Base-by-base conservation (phyloP, 805 yeast genomes). In the Wickerhamiella musiphila region DNA sequence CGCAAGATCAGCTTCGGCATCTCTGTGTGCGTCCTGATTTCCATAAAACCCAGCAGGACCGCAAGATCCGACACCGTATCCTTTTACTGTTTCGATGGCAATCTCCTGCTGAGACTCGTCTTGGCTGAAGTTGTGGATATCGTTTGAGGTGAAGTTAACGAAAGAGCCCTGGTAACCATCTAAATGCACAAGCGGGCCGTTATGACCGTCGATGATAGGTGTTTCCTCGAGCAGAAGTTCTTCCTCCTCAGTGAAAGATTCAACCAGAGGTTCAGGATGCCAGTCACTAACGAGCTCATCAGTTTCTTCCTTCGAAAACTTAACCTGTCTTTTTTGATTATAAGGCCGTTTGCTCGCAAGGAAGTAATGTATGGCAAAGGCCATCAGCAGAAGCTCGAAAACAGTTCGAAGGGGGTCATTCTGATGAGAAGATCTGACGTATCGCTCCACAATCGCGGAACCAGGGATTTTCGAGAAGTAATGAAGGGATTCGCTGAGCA, bases 41-140 rank as follows among this genome's bases (percentile, higher is more conserved):
- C 98, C 98, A 53, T 84, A 90, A 48, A 90, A 90, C 35, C 93
- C 93, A 26, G 95, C 93, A 4, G 98, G 96, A 25, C 96, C 94
- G 61, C 98, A 90, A 1, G 95, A 86, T 41, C 98, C 98, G 32
- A 90, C 95, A 51, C 98, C 98, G 37, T 77, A 71, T 36, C 63
- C 61, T 29, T 61, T 60, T 38, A 90, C 71, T 15, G 70, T 63
- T 19, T 59, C 51, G 32, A 68, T 63, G 4, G 83, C 82, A 9
- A 61, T 65, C 14, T 60, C 52, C 32, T 59, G 58, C 24, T 82
- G 60, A 11, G 40, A 50, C 14, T 55, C 53, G 43, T 66, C 56
- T 21, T 55, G 54, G 31, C 74, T 66, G 49, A 82, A 57, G 44
- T 72, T 67, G 48, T 81, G 62, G 43, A 75, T 74, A 55, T 86